Evolutionary conservation across 108 stramenopile species (phyloP).

Genomic region (Chaetoceros tenuissimus): DNA sequence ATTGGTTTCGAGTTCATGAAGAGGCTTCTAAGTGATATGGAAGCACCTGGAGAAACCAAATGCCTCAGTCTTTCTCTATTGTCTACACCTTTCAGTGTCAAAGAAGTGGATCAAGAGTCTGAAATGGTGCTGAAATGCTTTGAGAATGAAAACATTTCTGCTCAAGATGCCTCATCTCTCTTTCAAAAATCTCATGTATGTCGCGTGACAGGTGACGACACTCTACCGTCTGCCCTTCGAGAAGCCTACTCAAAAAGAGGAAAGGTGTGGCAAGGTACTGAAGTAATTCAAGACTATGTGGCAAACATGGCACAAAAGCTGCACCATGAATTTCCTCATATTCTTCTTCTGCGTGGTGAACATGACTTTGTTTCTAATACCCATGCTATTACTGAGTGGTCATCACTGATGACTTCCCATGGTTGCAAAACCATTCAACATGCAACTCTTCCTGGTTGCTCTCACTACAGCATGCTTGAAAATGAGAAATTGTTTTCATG

Average conservation of each 20-base stretch:
- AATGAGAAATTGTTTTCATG: too few relatives aligned
- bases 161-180: background rate
- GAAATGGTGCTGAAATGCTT: background rate
- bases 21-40: background rate
- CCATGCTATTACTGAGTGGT: background rate
- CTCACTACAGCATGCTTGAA: background rate
- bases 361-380: background rate
- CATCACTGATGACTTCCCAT: background rate
- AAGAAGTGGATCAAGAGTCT: background rate
- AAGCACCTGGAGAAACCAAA: background rate
- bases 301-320: background rate
- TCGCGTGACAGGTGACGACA: background rate
- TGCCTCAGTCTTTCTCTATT: background rate
- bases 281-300: background rate
- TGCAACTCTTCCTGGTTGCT: background rate
- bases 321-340: background rate
- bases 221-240: background rate
- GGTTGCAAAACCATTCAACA: background rate
- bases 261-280: background rate
- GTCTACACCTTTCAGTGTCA: background rate
- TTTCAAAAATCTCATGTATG: background rate
- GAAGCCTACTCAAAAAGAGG: background rate
- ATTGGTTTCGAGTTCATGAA: conserved; percentile 35
- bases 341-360: background rate
- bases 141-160: background rate